Evolutionary conservation across 2,329 filamentous ascomycete genomes (phyloP), one percentile per base, ranked within the genome.

Genomic region (Colletotrichum lupini): DNA sequence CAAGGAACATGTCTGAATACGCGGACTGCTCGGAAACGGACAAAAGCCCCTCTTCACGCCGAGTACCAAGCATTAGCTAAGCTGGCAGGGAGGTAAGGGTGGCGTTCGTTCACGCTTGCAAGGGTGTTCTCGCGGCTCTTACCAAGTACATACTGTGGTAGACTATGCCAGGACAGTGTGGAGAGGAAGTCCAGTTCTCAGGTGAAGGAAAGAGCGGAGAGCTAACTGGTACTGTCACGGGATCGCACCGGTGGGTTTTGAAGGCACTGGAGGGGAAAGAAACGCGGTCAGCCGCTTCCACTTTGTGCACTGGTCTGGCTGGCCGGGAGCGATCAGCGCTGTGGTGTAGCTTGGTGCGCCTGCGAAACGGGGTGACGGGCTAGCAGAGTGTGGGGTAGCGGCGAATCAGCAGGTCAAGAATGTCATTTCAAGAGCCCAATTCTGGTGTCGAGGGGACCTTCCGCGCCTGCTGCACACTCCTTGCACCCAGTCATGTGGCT

Each of bases 361-460:
- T 49, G 19, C 42, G 42, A 22, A 49, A 49, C 42, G 42, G 42
- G 42, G 42, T 49, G 42, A 49, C 42, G 67, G 67, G 62, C 53
- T 55, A 69, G 70, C 70, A 71, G 59, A 63, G 56, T 72, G 74
- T 75, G 74, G 75, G 75, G 74, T 76, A 75, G 61, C 68, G 52
- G 72, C 74, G 63, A 75, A 75, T 75, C 71, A 75, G 61, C 30
- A 62, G 59, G 60, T 16, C 66, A 65, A 64, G 64, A 72, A 68
- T 68, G 74, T 61, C 63, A 71, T 74, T 62, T 61, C 26, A 65
- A 53, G 42, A 56, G 64, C 66, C 66, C 42, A 56, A 72, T 28
- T 65, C 30, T 73, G 59, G 69, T 58, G 60, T 55, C 42, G 42
- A 49, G 19, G 42, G 42, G 19, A 42, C 37, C 37, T 42, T 19